phyloP scores from a whole-genome alignment of 495 filamentous ascomycete species.

The Hyphodiscus hymeniophilus region DNA sequence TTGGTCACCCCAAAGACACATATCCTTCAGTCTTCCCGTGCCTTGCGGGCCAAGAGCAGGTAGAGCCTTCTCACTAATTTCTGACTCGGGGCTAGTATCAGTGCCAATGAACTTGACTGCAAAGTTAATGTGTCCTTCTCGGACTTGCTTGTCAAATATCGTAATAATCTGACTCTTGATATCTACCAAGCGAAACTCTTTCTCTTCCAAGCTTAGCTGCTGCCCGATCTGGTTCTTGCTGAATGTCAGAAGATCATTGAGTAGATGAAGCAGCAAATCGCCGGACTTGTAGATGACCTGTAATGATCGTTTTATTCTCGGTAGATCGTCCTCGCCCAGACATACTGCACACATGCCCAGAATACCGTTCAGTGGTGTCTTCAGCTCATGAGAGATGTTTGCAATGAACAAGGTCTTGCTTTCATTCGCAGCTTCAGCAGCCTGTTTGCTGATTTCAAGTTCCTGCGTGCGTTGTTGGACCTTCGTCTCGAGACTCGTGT shows the following conservation, averaged over 20 bases:
- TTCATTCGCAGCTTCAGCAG: constrained; percentile 85
- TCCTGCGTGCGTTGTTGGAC: constrained; percentile 76
- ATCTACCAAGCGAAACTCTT: constrained; percentile 74
- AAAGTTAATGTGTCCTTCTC: constrained; percentile 67
- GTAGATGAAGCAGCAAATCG: constrained; percentile 73
- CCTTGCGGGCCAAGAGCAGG: constrained; percentile 48
- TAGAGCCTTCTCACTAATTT: constrained; percentile 15
- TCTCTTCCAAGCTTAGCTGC: constrained; percentile 67
- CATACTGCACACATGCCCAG: constrained; percentile 80
- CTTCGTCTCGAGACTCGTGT: constrained; percentile 72
- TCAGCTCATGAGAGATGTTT: constrained; percentile 91
- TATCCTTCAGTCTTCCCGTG: constrained; percentile 57
- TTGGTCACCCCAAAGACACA: constrained; percentile 81
- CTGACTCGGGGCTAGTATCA: constrained; percentile 21
- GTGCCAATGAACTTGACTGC: constrained; percentile 57
- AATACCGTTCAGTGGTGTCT: constrained; percentile 89
- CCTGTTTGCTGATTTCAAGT: constrained; percentile 80
- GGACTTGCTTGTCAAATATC: constrained; percentile 84
- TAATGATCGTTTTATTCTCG: constrained; percentile 68
- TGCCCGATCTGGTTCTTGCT: constrained; percentile 90
- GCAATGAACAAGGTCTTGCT: constrained; percentile 94
- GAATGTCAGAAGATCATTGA: constrained; percentile 89
- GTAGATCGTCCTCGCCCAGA: constrained; percentile 77
- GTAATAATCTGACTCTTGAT: constrained; percentile 69
- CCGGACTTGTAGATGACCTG: constrained; percentile 86